Percentiles rank a stretch among this genome's conserved stretches.
These are phyloP conservation scores for Solanum sitiens DNA, from an alignment of 257 asterid species.

Conservation along the genomic window DNA sequence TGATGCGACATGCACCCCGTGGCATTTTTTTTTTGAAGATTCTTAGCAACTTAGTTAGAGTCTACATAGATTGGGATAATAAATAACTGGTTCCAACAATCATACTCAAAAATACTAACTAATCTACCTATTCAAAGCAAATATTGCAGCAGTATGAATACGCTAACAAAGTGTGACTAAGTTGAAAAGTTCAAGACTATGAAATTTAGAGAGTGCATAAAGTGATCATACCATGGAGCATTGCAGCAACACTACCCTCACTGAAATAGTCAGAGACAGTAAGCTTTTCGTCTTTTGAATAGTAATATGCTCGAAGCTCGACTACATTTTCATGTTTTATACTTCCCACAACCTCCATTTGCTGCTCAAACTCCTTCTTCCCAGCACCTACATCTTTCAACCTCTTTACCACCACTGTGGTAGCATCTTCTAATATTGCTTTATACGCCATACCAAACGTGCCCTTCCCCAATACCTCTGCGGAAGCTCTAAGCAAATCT, in stretches of 20 bases:
- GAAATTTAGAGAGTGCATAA: background rate
- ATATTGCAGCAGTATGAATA: background rate
- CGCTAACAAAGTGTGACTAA: background rate
- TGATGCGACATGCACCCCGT: background rate
- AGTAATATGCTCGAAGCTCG: slow-evolving; percentile 81
- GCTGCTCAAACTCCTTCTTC: slow-evolving; percentile 86
- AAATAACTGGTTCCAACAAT: background rate
- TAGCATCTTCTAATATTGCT: slow-evolving; percentile 80
- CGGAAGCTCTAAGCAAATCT: slow-evolving; percentile 93
- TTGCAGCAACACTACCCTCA: slow-evolving; percentile 72
- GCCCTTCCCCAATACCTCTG: slow-evolving; percentile 92
- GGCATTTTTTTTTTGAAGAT: background rate
- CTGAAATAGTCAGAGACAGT: slow-evolving; percentile 73
- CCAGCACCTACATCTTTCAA: slow-evolving; percentile 83
- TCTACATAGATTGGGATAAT: background rate
- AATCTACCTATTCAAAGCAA: background rate
- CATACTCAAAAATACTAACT: background rate
- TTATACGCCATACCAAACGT: slow-evolving; percentile 76
- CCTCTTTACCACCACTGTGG: slow-evolving; percentile 84
- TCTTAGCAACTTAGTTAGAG: background rate
- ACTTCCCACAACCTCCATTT: slow-evolving; percentile 65
- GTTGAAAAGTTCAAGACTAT: background rate
- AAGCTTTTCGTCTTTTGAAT: slow-evolving; percentile 96
- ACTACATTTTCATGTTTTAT: slow-evolving; percentile 82
- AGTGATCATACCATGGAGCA: slow-evolving; percentile 65